These are phyloP conservation scores for Trichophyton schoenleinii DNA, from an alignment of 2,329 filamentous ascomycete genomes.

Conservation along the genomic window DNA sequence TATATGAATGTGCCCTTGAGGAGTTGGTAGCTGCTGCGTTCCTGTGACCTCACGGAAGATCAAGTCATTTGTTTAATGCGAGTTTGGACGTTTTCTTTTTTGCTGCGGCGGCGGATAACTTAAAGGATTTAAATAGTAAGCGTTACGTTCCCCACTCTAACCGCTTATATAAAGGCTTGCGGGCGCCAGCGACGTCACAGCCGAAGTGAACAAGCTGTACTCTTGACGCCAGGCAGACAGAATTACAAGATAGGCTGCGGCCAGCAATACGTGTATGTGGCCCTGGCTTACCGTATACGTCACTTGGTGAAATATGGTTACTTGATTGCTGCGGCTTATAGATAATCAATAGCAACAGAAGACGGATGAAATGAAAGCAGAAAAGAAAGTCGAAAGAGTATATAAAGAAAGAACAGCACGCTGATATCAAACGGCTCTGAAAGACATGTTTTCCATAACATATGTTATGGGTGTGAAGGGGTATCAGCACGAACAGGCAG, in stretches of 20 bases:
- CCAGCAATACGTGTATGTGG: background rate
- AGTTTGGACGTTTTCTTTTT: background rate
- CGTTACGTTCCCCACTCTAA: background rate
- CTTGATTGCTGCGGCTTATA: background rate
- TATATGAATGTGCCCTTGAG: background rate
- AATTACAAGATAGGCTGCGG: background rate
- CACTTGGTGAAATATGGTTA: background rate
- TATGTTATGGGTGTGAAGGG: background rate
- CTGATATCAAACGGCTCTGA: background rate
- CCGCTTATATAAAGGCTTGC: background rate
- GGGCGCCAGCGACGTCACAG: background rate
- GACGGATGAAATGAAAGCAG: background rate
- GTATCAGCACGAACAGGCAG: background rate
- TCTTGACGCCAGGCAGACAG: background rate
- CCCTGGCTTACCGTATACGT: background rate
- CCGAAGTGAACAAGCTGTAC: background rate
- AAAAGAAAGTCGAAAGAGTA: background rate
- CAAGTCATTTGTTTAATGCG: constrained; percentile 3
- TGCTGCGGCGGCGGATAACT: background rate
- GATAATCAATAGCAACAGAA: background rate
- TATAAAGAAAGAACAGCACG: background rate
- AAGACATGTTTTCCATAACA: background rate
- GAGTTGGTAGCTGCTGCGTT: background rate
- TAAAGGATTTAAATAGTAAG: background rate
- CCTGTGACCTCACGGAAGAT: background rate